A percentile compares a stretch with the other conserved stretches of the same genome.
Evolutionary conservation across 1,284 basidiomycete species (phyloP).

Genomic region (Porogramme epimiltina): DNA sequence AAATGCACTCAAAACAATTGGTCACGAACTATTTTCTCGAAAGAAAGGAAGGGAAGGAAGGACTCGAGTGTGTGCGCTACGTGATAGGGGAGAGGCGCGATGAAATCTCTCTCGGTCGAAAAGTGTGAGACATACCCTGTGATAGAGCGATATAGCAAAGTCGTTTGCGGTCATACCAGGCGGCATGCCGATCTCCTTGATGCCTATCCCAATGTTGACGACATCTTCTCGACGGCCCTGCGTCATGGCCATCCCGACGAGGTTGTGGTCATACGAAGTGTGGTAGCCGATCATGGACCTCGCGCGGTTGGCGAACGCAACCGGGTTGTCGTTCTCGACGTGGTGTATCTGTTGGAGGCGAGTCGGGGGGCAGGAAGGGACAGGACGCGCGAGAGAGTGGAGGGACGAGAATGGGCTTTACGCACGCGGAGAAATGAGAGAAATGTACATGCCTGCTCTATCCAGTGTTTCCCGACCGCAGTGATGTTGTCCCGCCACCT

Average conservation of each 20-base stretch:
- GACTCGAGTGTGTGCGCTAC: too few species aligned
- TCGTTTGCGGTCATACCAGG: slow-evolving; percentile 55
- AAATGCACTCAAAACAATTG: too few species aligned
- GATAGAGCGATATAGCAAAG: slow-evolving; percentile 70
- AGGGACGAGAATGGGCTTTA: too few species aligned
- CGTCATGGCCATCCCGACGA: slow-evolving; percentile 81
- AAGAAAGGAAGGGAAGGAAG: too few species aligned
- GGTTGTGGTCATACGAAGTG: slow-evolving; percentile 63
- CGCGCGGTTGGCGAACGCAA: slow-evolving; percentile 61
- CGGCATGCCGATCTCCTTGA: slow-evolving; percentile 67
- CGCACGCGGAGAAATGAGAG: too few species aligned
- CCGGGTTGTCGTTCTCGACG: slow-evolving; percentile 46
- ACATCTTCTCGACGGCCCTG: slow-evolving; percentile 74
- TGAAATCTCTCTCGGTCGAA: too few species aligned
- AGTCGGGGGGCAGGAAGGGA: not conserved
- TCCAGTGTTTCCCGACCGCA: slow-evolving; percentile 73
- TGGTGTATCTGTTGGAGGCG: slow-evolving; percentile 12
- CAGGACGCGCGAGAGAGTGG: too few species aligned
- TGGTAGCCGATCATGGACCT: slow-evolving; percentile 80
- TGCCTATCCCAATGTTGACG: slow-evolving; percentile 74
- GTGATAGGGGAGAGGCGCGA: not conserved
- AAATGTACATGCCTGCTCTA: slow-evolving; percentile 63
- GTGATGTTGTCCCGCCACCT: slow-evolving; percentile 70
- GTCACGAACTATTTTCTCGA: too few species aligned
- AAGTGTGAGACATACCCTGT: slow-evolving; percentile 56